These are phyloP conservation scores for Talaromyces thailandensis DNA, from an alignment of 495 filamentous ascomycete species.

Conservation along the genomic window DNA sequence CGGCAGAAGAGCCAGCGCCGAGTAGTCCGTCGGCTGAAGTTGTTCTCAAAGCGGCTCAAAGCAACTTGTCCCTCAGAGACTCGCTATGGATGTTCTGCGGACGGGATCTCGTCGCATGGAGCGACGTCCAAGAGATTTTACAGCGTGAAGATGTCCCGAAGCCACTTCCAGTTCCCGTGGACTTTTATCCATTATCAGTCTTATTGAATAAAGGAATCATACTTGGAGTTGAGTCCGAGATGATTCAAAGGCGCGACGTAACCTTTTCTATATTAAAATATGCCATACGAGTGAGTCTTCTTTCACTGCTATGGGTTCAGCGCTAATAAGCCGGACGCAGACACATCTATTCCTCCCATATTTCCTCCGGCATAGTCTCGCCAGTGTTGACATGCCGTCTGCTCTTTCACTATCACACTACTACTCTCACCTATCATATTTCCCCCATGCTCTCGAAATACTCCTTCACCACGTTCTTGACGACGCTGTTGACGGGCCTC, in stretches of 20 bases:
- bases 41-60: constrained; percentile 31
- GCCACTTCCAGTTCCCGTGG: constrained; percentile 47
- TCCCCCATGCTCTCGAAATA: constrained; percentile 86
- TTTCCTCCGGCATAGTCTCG: constrained; percentile 67
- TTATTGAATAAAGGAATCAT: constrained; percentile 78
- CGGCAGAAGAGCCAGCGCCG: constrained; percentile 35
- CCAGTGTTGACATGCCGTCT: constrained; percentile 58
- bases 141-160: constrained; percentile 38
- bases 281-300: constrained; percentile 60
- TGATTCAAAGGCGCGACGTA: constrained; percentile 82
- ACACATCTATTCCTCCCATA: constrained; percentile 88
- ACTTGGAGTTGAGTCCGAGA: constrained; percentile 82
- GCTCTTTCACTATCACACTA: constrained; percentile 71
- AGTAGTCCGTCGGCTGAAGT: constrained; percentile 43
- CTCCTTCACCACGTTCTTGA: constrained; percentile 90
- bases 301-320: not conserved
- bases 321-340: constrained; percentile 31
- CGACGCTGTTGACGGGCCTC: constrained; percentile 79
- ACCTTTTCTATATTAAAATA: constrained; percentile 81
- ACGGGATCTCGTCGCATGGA: constrained; percentile 69
- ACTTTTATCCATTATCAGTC: constrained; percentile 93
- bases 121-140: constrained; percentile 82
- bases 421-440: constrained; percentile 80
- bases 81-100: constrained; percentile 96
- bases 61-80: constrained; percentile 56